These are phyloP conservation scores for Phytophthora colocasiae DNA, from an alignment of 352 stramenopile genomes.

Conservation along the genomic window DNA sequence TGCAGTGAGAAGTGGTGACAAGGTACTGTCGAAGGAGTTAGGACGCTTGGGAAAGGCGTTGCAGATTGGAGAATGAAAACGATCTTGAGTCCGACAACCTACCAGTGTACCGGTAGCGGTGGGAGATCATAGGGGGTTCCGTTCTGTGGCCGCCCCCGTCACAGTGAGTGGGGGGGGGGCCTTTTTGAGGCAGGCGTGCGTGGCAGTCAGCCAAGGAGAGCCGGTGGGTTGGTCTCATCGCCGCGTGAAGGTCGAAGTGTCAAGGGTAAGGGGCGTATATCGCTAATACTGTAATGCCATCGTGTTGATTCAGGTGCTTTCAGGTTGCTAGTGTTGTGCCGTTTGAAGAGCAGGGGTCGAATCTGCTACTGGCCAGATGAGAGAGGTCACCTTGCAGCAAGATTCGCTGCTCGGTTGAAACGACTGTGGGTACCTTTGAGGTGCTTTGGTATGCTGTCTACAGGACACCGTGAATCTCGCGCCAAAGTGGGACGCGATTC, in stretches of 20 bases:
- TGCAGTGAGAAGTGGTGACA: background rate
- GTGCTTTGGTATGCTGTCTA: slow-evolving; percentile 10
- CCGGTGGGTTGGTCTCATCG: slow-evolving; percentile 27
- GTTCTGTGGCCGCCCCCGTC: slow-evolving; percentile 6
- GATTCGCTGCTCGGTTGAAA: slow-evolving; percentile 17
- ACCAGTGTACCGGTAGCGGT: background rate
- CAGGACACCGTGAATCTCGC: slow-evolving; percentile 19
- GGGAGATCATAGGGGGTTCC: background rate
- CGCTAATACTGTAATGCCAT: slow-evolving; percentile 5
- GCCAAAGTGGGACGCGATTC: slow-evolving; percentile 27
- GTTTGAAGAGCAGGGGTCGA: slow-evolving; percentile 3
- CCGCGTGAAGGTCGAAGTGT: slow-evolving; percentile 5
- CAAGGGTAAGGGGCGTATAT: slow-evolving; percentile 7
- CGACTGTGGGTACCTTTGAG: slow-evolving; percentile 13
- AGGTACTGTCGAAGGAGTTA: background rate
- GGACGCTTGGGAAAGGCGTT: slow-evolving; percentile 2
- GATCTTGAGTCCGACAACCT: background rate
- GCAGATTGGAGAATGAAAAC: slow-evolving; percentile 26
- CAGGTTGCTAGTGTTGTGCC: background rate
- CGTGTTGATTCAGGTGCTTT: slow-evolving; percentile 8
- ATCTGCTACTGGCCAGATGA: slow-evolving; percentile 26
- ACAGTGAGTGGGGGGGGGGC: slow-evolving; percentile 22
- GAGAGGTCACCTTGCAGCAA: slow-evolving; percentile 5
- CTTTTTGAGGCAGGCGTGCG: slow-evolving; percentile 8
- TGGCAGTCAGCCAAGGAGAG: slow-evolving; percentile 7